A percentile compares a stretch with the other conserved stretches of the same genome.
Evolutionary conservation across 2,329 filamentous ascomycete species (phyloP).

Genomic region (Coniochaeta sp.): DNA sequence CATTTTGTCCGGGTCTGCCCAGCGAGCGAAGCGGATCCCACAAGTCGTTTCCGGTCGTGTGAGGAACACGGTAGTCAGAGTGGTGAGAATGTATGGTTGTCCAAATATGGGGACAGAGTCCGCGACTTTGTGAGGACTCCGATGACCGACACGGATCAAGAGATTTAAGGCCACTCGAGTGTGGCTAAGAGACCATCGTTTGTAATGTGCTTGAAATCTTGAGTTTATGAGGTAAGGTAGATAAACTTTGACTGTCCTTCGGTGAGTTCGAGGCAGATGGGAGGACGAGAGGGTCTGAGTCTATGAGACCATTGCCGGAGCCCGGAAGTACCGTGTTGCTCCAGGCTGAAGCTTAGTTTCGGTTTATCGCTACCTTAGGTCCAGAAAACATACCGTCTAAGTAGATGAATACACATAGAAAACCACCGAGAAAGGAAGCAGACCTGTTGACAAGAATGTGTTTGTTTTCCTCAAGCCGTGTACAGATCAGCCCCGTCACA

Average conservation of each 20-base stretch:
- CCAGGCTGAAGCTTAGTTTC: background rate
- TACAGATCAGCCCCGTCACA: background rate
- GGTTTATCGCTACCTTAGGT: background rate
- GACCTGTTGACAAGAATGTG: background rate
- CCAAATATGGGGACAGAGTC: background rate
- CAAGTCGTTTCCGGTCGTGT: background rate
- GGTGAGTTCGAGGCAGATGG: background rate
- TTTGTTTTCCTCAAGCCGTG: background rate
- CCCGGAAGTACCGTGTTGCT: background rate
- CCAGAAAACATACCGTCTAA: background rate
- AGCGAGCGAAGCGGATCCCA: background rate
- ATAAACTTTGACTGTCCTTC: background rate
- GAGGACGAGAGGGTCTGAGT: background rate
- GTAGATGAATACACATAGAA: background rate
- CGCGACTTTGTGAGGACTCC: background rate
- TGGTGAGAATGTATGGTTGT: background rate
- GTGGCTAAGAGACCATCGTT: background rate
- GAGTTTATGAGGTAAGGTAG: background rate
- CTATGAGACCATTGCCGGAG: background rate
- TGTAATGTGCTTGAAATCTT: background rate
- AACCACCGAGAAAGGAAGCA: background rate
- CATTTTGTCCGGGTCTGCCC: conserved; percentile 45
- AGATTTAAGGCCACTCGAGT: background rate
- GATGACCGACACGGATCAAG: background rate
- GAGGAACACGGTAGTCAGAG: background rate